phyloP scores from a whole-genome alignment of 1,139 yeast species.

The Blastobotrys malaysiensis region DNA sequence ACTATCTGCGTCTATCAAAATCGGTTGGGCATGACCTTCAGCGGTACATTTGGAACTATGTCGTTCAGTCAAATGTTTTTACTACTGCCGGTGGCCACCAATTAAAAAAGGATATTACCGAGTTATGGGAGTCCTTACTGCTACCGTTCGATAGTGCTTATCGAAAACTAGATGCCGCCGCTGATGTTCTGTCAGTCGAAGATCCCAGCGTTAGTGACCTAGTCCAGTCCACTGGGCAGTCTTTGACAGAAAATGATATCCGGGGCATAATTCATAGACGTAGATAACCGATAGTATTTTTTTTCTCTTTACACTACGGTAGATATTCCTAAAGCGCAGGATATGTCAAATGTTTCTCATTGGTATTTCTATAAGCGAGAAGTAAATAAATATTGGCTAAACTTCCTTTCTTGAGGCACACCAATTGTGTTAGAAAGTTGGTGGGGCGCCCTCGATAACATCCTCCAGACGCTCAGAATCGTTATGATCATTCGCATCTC shows the following conservation, averaged over 20 bases:
- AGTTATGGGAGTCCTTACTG: constrained; percentile 35
- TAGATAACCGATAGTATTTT: constrained; percentile 1
- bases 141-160: constrained; percentile 29
- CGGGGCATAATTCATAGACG: constrained; percentile 9
- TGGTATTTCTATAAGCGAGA: too few species aligned
- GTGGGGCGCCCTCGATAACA: constrained; percentile 4
- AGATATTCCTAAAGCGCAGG: too few species aligned
- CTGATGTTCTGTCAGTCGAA: constrained; percentile 18
- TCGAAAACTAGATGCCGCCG: constrained; percentile 20
- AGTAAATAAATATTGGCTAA: neutral
- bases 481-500: neutral
- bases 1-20: constrained; percentile 25
- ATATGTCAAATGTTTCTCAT: too few species aligned
- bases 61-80: constrained; percentile 62
- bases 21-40: constrained; percentile 45
- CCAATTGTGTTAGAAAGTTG: neutral
- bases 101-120: constrained; percentile 48
- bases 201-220: neutral
- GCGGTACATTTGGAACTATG: constrained; percentile 48
- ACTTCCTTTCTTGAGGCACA: neutral
- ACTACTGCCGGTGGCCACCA: constrained; percentile 51
- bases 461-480: constrained; percentile 5
- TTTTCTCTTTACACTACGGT: too few species aligned
- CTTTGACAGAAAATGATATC: neutral
- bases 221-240: neutral